These are phyloP conservation scores for Termitomyces sp. DNA, from an alignment of 768 basidiomycete genomes.

Conservation along the genomic window DNA sequence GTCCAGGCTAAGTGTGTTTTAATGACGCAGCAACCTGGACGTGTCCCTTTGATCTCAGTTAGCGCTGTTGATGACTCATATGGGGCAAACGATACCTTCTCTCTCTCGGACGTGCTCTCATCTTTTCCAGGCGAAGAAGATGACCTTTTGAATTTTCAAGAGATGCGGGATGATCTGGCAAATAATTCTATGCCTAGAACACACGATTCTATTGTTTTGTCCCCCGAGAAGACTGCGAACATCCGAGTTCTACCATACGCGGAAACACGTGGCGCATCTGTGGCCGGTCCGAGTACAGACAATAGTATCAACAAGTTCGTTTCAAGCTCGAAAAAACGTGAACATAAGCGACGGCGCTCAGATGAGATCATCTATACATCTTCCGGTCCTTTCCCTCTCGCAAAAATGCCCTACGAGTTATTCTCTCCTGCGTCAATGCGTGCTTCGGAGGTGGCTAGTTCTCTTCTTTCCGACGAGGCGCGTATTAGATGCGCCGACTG, in stretches of 20 bases:
- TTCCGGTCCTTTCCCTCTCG: neutral
- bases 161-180: neutral
- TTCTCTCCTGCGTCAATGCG: conserved; percentile 5
- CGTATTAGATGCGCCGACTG: conserved; percentile 3
- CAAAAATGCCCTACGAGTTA: conserved; percentile 2
- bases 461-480: neutral
- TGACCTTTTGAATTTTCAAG: neutral
- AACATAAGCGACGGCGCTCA: neutral
- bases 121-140: neutral
- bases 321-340: neutral
- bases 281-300: neutral
- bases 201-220: neutral
- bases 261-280: neutral
- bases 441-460: conserved; percentile 1
- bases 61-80: neutral
- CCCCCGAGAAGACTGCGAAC: neutral
- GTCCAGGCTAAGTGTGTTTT: too few relatives aligned
- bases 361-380: neutral
- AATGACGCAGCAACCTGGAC: neutral
- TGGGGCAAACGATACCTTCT: conserved; percentile 1
- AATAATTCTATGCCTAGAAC: neutral
- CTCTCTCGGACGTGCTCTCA: neutral
- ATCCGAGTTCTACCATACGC: neutral
- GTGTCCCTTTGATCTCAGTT: neutral
- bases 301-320: neutral